A percentile compares a stretch with the other conserved stretches of the same genome.
phyloP scores from a whole-genome alignment of 176 grass and related monocot genomes.

The Guadua angustifolia region DNA sequence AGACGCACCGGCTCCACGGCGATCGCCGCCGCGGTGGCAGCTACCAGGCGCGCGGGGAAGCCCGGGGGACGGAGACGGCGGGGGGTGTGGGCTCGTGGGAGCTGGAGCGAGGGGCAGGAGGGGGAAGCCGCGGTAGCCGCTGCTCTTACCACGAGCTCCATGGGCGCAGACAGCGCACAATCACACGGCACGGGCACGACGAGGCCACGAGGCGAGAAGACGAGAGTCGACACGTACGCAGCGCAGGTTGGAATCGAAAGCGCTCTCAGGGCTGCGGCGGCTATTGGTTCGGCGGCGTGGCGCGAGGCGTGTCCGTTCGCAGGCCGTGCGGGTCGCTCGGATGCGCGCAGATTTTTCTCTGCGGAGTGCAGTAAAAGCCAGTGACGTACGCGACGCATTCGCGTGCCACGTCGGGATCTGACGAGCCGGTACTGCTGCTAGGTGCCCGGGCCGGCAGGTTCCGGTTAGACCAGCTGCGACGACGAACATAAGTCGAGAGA shows the following conservation, averaged over 20 bases:
- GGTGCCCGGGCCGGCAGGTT: too few relatives aligned
- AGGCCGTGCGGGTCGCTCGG: background rate
- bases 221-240: background rate
- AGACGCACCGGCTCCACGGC: conserved; percentile 56
- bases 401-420: too few relatives aligned
- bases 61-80: background rate
- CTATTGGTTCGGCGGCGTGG: conserved; percentile 20
- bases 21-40: conserved; percentile 28
- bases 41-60: conserved; percentile 29
- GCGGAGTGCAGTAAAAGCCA: too few relatives aligned
- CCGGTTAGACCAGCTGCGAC: too few relatives aligned
- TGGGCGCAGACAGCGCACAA: background rate
- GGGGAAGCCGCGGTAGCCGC: background rate
- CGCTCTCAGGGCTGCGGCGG: conserved; percentile 23
- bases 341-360: background rate
- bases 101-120: background rate
- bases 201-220: background rate
- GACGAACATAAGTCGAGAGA: too few relatives aligned
- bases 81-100: background rate
- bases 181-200: background rate
- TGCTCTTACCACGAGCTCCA: conserved; percentile 43
- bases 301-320: conserved; percentile 16
- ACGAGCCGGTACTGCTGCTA: too few relatives aligned
- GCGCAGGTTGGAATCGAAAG: too few relatives aligned
- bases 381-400: too few relatives aligned